Percentiles rank a stretch among this genome's conserved stretches.
Conservation (phyloP, 2,329 filamentous ascomycete species). For the Aureobasidium sp. region DNA sequence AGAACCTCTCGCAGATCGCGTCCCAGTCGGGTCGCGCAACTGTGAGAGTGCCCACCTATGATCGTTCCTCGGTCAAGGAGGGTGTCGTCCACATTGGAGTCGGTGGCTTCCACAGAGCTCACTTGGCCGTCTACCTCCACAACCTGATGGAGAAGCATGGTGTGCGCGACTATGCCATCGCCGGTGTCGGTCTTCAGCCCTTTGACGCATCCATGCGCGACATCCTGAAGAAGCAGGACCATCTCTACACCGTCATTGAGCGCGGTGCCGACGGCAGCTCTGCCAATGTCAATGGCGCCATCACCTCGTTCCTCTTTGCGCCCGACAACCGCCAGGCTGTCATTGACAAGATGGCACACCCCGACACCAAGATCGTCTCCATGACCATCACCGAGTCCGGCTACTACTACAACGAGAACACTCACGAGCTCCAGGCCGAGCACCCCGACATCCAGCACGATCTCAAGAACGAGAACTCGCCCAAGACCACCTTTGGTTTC, state of each 20-base stretch:
- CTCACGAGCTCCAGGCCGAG: slow-evolving; percentile 43
- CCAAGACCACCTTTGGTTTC: slow-evolving; percentile 45
- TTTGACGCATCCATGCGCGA: slow-evolving; percentile 47
- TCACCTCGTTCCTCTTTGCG: slow-evolving; percentile 46
- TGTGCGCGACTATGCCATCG: slow-evolving; percentile 42
- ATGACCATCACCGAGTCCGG: slow-evolving; percentile 50
- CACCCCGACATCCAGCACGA: slow-evolving; percentile 45
- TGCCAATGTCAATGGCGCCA: slow-evolving; percentile 44
- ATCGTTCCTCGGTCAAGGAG: slow-evolving; percentile 40
- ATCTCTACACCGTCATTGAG: slow-evolving; percentile 48
- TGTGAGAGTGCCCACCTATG: slow-evolving; percentile 37
- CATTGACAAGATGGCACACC: slow-evolving; percentile 48
- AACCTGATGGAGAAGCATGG: slow-evolving; percentile 40
- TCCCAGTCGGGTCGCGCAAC: slow-evolving; percentile 16
- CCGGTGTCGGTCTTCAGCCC: slow-evolving; percentile 44
- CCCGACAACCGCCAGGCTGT: slow-evolving; percentile 45
- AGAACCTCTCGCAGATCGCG: slow-evolving; percentile 32
- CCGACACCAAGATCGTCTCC: slow-evolving; percentile 47
- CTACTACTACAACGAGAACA: slow-evolving; percentile 52
- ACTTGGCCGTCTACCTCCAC: slow-evolving; percentile 46
- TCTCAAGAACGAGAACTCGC: slow-evolving; percentile 36
- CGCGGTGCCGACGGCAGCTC: slow-evolving; percentile 44
- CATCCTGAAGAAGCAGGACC: slow-evolving; percentile 40
- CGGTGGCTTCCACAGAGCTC: slow-evolving; percentile 48
- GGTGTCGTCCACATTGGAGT: slow-evolving; percentile 49